Conservation (phyloP, 2,329 filamentous ascomycete genomes). For the Fusarium chaquense region DNA sequence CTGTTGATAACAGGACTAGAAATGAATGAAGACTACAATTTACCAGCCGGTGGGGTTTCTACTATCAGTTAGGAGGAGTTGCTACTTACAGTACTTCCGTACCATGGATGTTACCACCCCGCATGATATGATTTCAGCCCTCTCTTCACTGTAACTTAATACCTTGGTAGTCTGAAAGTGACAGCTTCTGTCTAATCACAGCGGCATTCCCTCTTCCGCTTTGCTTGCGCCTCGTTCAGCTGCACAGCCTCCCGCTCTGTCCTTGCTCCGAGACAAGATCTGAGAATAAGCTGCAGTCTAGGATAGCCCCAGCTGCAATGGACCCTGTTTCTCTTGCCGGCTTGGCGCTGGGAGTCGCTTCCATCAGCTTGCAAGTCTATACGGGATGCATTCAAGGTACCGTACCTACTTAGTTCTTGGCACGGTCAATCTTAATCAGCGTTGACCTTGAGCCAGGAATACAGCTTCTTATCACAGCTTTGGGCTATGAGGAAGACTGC, state of each 20-base stretch:
- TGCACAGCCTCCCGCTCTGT: constrained; percentile 14
- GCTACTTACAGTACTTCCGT: not conserved
- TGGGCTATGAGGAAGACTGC: constrained; percentile 61
- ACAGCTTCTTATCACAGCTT: constrained; percentile 61
- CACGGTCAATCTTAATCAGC: not conserved
- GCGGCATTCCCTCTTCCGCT: not conserved
- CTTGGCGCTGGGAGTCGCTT: constrained; percentile 59
- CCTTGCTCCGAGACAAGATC: not conserved
- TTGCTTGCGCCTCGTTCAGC: constrained; percentile 1
- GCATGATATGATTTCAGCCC: constrained; percentile 15
- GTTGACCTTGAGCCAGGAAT: constrained; percentile 51
- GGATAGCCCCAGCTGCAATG: constrained; percentile 46
- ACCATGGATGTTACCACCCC: constrained; percentile 6
- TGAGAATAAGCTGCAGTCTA: constrained; percentile 12
- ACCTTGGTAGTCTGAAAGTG: not conserved
- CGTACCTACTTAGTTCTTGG: constrained; percentile 34
- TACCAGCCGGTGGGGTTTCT: not conserved
- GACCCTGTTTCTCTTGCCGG: constrained; percentile 59
- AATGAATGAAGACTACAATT: not conserved
- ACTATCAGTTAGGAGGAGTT: not conserved
- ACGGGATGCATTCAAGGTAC: constrained; percentile 59
- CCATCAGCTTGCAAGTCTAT: constrained; percentile 60
- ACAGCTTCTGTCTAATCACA: not conserved
- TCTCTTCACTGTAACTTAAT: not conserved
- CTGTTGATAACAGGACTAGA: not conserved